Evolutionary conservation across 73 alveolate species (phyloP), one percentile per base, ranked within the genome.

Genomic region (Loxodes magnus): DNA sequence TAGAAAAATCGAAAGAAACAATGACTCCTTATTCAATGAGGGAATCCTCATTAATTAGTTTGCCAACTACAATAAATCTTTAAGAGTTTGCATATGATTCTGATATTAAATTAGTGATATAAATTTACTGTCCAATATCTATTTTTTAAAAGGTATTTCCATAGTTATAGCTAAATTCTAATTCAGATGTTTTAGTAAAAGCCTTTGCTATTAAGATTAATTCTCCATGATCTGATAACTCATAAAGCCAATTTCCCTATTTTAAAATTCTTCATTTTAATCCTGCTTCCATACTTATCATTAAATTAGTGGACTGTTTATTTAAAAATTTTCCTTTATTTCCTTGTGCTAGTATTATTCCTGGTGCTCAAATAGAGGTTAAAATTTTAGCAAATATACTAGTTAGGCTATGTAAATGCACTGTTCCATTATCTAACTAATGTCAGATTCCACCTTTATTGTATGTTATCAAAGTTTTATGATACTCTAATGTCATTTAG

Each of bases 151-250:
- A 87, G 2, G 84, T 77, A 10, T 44, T 7, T 3, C 97, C 97
- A 52, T 87, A 94, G 67, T 86, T 71, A 71, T 64, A 76, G n/a
- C 90, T 56, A 61, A 79, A 89, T 21, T 44, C 37, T 21, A 88
- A 54, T 1, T 52, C 51, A 26, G 75, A 71, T 2, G 96, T 77
- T 5, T 80, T 60, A 48, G 64, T 57, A 44, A 51, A 36, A 53
- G 63, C 67, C 12, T 55, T 58, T 4, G 95, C 95, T 73, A 87
- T 69, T 23, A 87, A 92, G 3, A 90, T 64, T 31, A 90, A 63
- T 9, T 92, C 96, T 10, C 98, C 98, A 56, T 90, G 98, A 71
- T 90, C 96, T 1, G 96, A 96, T 4, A 78, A 59, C 56, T 90
- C 98, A 54, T 73, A 83, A 27, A 90, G 77, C 36, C 64, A 81